Evolutionary conservation across 2,329 filamentous ascomycete genomes (phyloP).

Genomic region (Plectosphaerella sp.): DNA sequence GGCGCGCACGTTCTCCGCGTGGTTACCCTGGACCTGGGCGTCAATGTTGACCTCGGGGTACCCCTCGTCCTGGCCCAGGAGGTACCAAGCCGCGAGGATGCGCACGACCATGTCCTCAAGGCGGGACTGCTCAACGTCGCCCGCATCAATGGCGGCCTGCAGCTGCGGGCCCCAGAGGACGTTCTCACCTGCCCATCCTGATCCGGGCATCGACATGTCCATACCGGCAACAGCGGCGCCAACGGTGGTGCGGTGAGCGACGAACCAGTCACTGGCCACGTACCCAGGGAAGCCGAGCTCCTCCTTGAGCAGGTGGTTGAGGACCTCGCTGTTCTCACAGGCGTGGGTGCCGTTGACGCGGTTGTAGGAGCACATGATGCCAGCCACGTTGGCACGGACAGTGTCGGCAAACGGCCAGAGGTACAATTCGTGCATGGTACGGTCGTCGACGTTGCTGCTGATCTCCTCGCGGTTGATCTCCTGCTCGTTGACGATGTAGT

Average conservation of each 20-base stretch:
- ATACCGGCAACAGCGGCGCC: slow-evolving; percentile 62
- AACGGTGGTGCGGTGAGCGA: slow-evolving; percentile 69
- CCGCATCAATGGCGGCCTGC: slow-evolving; percentile 48
- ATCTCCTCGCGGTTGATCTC: slow-evolving; percentile 52
- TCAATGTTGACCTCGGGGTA: slow-evolving; percentile 50
- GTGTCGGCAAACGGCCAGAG: slow-evolving; percentile 67
- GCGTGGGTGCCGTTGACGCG: slow-evolving; percentile 65
- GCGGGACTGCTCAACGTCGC: slow-evolving; percentile 52
- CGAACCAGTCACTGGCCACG: slow-evolving; percentile 59
- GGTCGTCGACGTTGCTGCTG: slow-evolving; percentile 57
- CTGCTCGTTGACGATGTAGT: slow-evolving; percentile 68
- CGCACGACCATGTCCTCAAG: slow-evolving; percentile 64
- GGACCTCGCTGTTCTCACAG: slow-evolving; percentile 57
- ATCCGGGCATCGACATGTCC: slow-evolving; percentile 81
- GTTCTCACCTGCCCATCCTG: slow-evolving; percentile 46
- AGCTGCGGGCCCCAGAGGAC: slow-evolving; percentile 54
- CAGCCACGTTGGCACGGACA: slow-evolving; percentile 59
- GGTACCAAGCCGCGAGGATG: slow-evolving; percentile 60
- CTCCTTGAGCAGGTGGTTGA: slow-evolving; percentile 61
- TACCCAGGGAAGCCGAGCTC: slow-evolving; percentile 71
- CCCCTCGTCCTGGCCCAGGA: slow-evolving; percentile 44
- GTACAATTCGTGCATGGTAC: slow-evolving; percentile 64
- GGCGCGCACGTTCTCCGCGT: slow-evolving; percentile 58
- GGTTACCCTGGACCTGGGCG: slow-evolving; percentile 52
- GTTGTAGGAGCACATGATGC: slow-evolving; percentile 71